A percentile compares a stretch with the other conserved stretches of the same genome.
Conservation (phyloP, 192 early-diverging fungal genomes). For the Diversispora epigaea region DNA sequence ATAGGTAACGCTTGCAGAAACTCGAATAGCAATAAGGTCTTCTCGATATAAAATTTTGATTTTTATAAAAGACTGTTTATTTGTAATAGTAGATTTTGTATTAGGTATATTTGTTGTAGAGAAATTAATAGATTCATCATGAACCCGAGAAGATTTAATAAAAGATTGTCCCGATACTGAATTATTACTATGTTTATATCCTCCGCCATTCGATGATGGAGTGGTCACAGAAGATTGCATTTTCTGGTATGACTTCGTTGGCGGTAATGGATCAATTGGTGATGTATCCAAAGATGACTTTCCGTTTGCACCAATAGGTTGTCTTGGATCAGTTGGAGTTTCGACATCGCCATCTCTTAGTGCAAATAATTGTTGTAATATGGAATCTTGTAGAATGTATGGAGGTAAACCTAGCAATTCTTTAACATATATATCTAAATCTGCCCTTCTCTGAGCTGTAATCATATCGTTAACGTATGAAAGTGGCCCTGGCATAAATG, state of each 20-base stretch:
- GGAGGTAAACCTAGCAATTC: conserved; percentile 58
- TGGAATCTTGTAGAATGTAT: conserved; percentile 51
- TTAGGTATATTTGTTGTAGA: neutral
- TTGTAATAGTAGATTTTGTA: neutral
- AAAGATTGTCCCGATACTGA: conserved; percentile 32
- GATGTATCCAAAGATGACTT: neutral
- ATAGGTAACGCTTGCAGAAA: conserved; percentile 59
- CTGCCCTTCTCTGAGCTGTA: conserved; percentile 60
- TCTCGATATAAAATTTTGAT: conserved; percentile 69
- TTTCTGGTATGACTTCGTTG: conserved; percentile 23
- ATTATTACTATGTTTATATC: conserved; percentile 33
- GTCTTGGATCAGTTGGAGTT: conserved; percentile 39
- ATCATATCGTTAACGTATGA: conserved; percentile 64
- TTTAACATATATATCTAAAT: conserved; percentile 69
- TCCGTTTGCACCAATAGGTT: neutral
- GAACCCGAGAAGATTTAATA: conserved; percentile 38
- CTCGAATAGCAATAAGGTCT: conserved; percentile 72
- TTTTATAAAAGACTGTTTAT: conserved; percentile 52
- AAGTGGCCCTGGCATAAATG: conserved; percentile 68
- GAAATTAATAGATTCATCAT: conserved; percentile 26
- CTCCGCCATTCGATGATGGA: conserved; percentile 18
- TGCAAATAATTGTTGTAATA: conserved; percentile 55
- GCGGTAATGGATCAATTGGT: conserved; percentile 35
- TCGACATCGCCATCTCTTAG: conserved; percentile 59
- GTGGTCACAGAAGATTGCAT: conserved; percentile 1